These are phyloP conservation scores for Phaffia australis DNA, from an alignment of 768 basidiomycete species.

Conservation along the genomic window DNA sequence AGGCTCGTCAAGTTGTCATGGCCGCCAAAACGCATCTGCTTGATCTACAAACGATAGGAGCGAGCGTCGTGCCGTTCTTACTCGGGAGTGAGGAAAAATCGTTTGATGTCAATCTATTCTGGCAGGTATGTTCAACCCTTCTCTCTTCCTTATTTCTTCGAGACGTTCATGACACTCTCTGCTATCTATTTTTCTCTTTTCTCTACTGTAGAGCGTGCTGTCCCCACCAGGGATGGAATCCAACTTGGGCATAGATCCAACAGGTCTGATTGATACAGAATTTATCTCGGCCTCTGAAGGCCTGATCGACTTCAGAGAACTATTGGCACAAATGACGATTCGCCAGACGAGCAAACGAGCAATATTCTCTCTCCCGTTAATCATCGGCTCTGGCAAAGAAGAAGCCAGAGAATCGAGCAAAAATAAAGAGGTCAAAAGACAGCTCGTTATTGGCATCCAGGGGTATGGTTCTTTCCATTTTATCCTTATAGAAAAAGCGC, in stretches of 20 bases:
- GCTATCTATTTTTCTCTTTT: background rate
- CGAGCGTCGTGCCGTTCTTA: slow-evolving; percentile 77
- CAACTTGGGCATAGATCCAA: background rate
- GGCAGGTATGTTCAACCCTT: slow-evolving; percentile 47
- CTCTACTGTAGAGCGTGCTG: background rate
- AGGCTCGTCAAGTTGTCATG: no score
- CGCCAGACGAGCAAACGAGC: slow-evolving; percentile 56
- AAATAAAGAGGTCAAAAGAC: slow-evolving; percentile 24
- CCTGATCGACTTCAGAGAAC: slow-evolving; percentile 31
- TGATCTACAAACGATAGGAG: slow-evolving; percentile 50
- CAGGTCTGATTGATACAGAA: background rate
- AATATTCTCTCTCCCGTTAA: slow-evolving; percentile 67
- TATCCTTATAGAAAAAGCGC: background rate
- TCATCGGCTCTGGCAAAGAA: slow-evolving; percentile 29
- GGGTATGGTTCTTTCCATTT: slow-evolving; percentile 30
- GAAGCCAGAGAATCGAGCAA: no score
- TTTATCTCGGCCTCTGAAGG: slow-evolving; percentile 23
- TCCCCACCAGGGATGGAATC: no score
- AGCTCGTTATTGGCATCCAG: slow-evolving; percentile 39
- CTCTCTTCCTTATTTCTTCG: background rate
- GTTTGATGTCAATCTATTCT: slow-evolving; percentile 67
- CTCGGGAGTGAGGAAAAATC: slow-evolving; percentile 56
- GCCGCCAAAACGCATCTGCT: slow-evolving; percentile 47
- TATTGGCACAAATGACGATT: slow-evolving; percentile 33
- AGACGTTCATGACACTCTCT: background rate